Evolutionary conservation across 164 flowering plant genomes (phyloP), one percentile per base, ranked within the genome.

Genomic region (Cinnamomum micranthum): DNA sequence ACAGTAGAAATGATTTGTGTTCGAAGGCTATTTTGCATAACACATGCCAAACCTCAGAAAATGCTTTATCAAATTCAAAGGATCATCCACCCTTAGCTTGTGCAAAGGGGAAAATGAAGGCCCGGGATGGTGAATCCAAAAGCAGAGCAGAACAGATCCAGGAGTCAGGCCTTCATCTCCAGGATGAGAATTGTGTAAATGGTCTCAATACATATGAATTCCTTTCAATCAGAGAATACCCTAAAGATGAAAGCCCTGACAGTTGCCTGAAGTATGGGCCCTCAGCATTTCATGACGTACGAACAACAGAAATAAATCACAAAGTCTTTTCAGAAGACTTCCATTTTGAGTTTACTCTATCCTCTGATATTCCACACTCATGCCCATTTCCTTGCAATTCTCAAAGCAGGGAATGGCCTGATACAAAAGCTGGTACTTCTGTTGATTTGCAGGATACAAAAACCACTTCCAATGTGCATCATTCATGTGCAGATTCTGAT

Each of bases 301-400:
- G 75, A 58, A 50, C 59, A 14, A 51, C 65, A 52, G 85, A 80
- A 76, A 77, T 68, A 35, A 68, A 33, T 27, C 50, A 68, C 69
- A 77, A 60, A n/a, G 79, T 86, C 71, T 76, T 81, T 69, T 82
- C 91, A 50, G 88, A 79, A 52, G 74, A 76, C 35, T 80, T 82
- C 64, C 74, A 77, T 78, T 28, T 77, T 69, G 69, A 75, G 60
- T 75, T 76, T 52, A 83, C 76, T 60, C 71, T 71, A 20, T 24
- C 51, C 65, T 75, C 87, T 77, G 86, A 81, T 31, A 69, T 85
- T 77, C 83, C 91, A n/a, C 82, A 79, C 71, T 88, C 91, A 14
- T 82, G 89, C 70, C 88, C 91, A 25, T 83, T 87, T 68, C 84
- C 87, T 72, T 70, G 76, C 76, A 19, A 70, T 59, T 76, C 25